These are phyloP conservation scores for Capillidium rhysosporum DNA, from an alignment of 371 early-diverging fungal species.

Conservation along the genomic window DNA sequence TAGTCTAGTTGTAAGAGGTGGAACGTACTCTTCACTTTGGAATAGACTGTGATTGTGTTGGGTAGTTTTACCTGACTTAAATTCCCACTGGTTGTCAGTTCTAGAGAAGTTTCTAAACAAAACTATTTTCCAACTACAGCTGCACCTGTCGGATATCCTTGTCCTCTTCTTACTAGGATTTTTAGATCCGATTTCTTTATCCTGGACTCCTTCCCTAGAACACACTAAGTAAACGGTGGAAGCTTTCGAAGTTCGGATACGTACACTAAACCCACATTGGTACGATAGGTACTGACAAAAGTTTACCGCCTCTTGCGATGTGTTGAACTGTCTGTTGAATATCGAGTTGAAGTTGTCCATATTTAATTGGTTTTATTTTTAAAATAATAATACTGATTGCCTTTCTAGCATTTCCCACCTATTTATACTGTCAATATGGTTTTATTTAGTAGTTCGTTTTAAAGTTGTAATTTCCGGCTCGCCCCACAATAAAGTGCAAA, in stretches of 20 bases:
- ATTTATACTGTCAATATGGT: too few species aligned
- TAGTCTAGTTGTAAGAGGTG: not conserved
- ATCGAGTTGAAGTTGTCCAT: conserved; percentile 2
- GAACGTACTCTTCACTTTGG: not conserved
- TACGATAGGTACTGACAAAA: conserved; percentile 3
- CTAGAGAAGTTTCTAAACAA: not conserved
- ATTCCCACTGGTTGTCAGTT: not conserved
- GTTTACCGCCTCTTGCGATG: conserved; percentile 5
- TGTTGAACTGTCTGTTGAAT: not conserved
- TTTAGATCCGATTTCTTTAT: not conserved
- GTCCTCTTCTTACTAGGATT: not conserved
- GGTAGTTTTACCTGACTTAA: not conserved
- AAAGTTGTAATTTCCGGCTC: too few species aligned
- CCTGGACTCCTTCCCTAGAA: not conserved
- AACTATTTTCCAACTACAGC: conserved; percentile 5
- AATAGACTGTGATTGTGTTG: not conserved
- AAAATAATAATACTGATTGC: too few species aligned
- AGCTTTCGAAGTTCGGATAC: conserved; percentile 2
- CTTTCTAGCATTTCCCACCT: too few species aligned
- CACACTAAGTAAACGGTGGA: conserved; percentile 5
- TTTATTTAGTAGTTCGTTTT: too few species aligned
- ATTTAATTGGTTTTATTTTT: not conserved
- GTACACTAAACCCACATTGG: conserved; percentile 5
- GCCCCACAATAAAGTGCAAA: too few species aligned
- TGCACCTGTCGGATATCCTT: not conserved